phyloP scores from a whole-genome alignment of 192 early-diverging fungal genomes.

The Coemansia sp. region DNA sequence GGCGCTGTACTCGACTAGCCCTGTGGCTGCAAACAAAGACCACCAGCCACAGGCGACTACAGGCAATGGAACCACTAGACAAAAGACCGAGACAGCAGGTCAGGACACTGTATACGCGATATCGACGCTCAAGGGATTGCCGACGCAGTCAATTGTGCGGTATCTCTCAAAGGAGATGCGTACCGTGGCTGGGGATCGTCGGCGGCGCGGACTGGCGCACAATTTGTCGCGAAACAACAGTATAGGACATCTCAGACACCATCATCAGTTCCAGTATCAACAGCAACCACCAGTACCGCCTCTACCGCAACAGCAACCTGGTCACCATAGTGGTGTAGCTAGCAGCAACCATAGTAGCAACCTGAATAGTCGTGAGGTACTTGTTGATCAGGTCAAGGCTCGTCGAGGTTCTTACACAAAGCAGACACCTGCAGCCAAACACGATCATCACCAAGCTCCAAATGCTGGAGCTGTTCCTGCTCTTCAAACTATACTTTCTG shows the following conservation, averaged over 20 bases:
- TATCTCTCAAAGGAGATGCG: constrained; percentile 46
- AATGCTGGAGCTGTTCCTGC: constrained; percentile 3
- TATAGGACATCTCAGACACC: constrained; percentile 32
- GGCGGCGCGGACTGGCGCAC: constrained; percentile 35
- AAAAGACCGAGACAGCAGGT: constrained; percentile 6
- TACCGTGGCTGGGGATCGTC: constrained; percentile 21
- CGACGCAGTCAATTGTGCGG: constrained; percentile 47
- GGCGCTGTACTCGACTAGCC: constrained; percentile 42
- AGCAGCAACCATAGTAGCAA: background rate
- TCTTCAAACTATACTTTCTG: constrained; percentile 22
- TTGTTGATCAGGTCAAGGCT: constrained; percentile 1
- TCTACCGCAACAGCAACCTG: constrained; percentile 20
- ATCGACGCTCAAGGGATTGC: constrained; percentile 47
- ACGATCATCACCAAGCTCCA: background rate
- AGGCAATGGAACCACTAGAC: constrained; percentile 9
- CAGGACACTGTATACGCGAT: constrained; percentile 30
- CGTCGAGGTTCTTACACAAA: constrained; percentile 7
- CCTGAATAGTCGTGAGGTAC: background rate
- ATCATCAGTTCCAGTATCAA: constrained; percentile 21
- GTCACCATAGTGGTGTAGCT: background rate
- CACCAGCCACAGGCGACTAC: constrained; percentile 15
- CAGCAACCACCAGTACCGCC: constrained; percentile 42
- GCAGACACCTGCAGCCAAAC: constrained; percentile 12
- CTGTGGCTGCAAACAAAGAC: constrained; percentile 22
- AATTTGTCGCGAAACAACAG: constrained; percentile 46